Conservation (phyloP, 768 basidiomycete species). For the Fomitopsis pulvina region DNA sequence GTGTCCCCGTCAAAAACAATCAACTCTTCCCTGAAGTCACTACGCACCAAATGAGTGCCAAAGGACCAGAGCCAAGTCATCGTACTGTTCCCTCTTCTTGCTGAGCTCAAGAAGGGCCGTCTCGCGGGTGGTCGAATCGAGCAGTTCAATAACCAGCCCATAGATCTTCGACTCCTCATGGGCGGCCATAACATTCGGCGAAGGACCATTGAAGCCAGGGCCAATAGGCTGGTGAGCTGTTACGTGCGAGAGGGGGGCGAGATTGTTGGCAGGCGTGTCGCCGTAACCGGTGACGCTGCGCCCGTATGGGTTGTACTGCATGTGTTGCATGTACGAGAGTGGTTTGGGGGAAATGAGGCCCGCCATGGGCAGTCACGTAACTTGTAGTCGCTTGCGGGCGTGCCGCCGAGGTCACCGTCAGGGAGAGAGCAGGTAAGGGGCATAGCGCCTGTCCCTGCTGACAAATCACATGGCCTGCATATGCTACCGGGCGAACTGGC, state of each 20-base stretch:
- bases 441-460: not conserved
- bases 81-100: conserved; percentile 98
- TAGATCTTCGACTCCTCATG: conserved; percentile 82
- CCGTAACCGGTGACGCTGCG: conserved; percentile 49
- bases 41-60: conserved; percentile 95
- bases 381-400: not conserved
- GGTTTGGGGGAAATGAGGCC: conserved; percentile 27
- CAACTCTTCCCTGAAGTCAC: not conserved
- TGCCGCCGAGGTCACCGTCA: not conserved
- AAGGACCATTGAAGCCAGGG: conserved; percentile 21
- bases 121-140: conserved; percentile 81
- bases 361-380: conserved; percentile 19
- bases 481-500: not conserved
- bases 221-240: conserved; percentile 32
- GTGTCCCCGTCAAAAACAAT: not conserved
- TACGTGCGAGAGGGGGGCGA: conserved; percentile 49
- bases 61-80: conserved; percentile 92
- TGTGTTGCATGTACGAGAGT: conserved; percentile 48
- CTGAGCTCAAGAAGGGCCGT: conserved; percentile 89
- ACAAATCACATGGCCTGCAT: not conserved
- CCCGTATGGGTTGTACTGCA: conserved; percentile 54
- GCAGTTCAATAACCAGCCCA: conserved; percentile 78
- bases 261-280: conserved; percentile 54
- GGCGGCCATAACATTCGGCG: conserved; percentile 14
- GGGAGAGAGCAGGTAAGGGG: not conserved